These are phyloP conservation scores for Imleria badia DNA, from an alignment of 768 basidiomycete genomes.

Conservation along the genomic window DNA sequence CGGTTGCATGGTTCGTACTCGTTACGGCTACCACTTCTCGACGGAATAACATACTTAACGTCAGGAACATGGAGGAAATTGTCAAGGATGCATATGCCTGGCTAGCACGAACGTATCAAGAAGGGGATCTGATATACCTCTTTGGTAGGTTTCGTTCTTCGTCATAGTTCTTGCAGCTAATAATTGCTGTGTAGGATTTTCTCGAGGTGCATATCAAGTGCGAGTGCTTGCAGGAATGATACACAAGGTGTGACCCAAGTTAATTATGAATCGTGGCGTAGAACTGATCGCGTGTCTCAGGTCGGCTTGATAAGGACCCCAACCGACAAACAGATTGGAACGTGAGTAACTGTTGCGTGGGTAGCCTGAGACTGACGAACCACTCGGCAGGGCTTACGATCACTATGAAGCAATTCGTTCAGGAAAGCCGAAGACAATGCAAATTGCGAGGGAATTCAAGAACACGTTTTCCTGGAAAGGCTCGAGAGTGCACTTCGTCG, in stretches of 20 bases:
- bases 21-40: neutral
- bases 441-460: constrained; percentile 36
- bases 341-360: constrained; percentile 10
- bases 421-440: constrained; percentile 12
- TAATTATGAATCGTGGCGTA: no score
- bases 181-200: constrained; percentile 32
- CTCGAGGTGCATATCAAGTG: constrained; percentile 44
- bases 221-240: constrained; percentile 41
- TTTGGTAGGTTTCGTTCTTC: constrained; percentile 30
- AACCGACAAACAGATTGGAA: constrained; percentile 21
- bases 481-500: constrained; percentile 2
- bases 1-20: constrained; percentile 32
- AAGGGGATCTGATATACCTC: constrained; percentile 32
- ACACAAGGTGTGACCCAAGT: constrained; percentile 24
- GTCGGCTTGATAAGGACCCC: constrained; percentile 12
- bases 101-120: constrained; percentile 1
- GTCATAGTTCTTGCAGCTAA: neutral
- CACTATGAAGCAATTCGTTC: constrained; percentile 5
- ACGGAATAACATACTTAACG: neutral
- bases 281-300: neutral
- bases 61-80: constrained; percentile 37
- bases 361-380: neutral
- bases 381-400: neutral
- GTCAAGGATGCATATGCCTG: constrained; percentile 35
- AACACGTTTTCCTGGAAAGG: constrained; percentile 33